A percentile compares a stretch with the other conserved stretches of the same genome.
Evolutionary conservation across 306 rosid species (phyloP).

Genomic region (Datisca glomerata): DNA sequence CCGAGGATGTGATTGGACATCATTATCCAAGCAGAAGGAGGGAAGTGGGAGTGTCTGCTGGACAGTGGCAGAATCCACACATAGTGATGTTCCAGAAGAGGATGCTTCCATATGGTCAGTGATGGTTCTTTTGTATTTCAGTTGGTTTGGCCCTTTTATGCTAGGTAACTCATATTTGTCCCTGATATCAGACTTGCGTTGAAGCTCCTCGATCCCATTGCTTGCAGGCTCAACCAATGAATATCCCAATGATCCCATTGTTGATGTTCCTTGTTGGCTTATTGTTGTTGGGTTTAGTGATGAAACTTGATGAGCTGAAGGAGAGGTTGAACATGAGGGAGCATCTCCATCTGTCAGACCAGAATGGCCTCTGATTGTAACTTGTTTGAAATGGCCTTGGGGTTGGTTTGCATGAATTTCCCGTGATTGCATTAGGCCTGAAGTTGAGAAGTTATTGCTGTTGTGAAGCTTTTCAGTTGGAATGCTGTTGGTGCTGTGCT

Average conservation of each 20-base stretch:
- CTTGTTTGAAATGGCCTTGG: constrained; percentile 54
- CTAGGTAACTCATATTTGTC: constrained; percentile 59
- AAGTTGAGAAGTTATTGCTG: constrained; percentile 48
- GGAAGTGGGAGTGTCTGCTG: constrained; percentile 71
- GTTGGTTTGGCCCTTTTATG: constrained; percentile 60
- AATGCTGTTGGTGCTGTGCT: constrained; percentile 41
- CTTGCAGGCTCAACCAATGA: constrained; percentile 44
- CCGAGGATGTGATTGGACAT: constrained; percentile 77
- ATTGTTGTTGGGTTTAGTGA: constrained; percentile 48
- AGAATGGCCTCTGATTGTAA: constrained; percentile 59
- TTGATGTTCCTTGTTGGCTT: too few species aligned
- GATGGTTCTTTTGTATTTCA: constrained; percentile 51
- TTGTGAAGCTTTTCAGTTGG: constrained; percentile 47
- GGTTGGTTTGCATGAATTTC: constrained; percentile 46
- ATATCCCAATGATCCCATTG: too few species aligned
- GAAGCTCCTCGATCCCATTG: constrained; percentile 73
- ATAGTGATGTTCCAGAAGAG: constrained; percentile 91
- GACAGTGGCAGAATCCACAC: constrained; percentile 78
- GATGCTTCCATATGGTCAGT: constrained; percentile 84
- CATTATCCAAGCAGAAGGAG: constrained; percentile 69
- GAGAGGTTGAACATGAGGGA: constrained; percentile 96
- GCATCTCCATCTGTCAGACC: constrained; percentile 89
- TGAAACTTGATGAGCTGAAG: constrained; percentile 72
- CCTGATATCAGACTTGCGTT: constrained; percentile 49
- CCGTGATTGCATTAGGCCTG: constrained; percentile 54